Evolutionary conservation across 2,329 filamentous ascomycete genomes (phyloP), one percentile per base, ranked within the genome.

Genomic region (Aurifilum marmelostoma): DNA sequence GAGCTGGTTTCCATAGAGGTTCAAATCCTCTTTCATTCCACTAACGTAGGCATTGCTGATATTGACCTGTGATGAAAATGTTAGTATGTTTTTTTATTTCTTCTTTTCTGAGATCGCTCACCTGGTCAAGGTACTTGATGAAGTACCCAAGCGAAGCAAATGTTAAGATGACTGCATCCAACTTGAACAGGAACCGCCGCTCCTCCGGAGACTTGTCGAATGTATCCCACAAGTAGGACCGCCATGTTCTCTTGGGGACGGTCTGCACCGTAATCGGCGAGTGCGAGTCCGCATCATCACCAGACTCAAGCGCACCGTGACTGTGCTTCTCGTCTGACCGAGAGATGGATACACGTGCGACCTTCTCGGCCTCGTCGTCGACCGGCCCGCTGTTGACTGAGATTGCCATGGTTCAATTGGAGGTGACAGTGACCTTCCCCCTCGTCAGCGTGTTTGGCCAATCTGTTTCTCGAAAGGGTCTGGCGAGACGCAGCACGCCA

Each of bases 161-260:
- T 0, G 79, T 80, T 54, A 80, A 69, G 24, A 80, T 71, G 1
- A 76, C 74, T 12, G 73, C 71, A 68, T 80, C 78, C 7, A 80
- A 74, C 71, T 78, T 79, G 69, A 76, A 74, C 18, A 80, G 73
- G 29, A 80, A 77, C 12, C 70, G 70, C 2, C 74, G 73, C 73
- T 79, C 78, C 65, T 76, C 75, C 7, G 76, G 75, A 8, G 75
- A 75, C 74, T 78, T 78, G 72, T 78, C 76, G 29, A 84, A 77
- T 0, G 82, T 83, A 69, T 85, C 83, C 83, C 83, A 85, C n/a
- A 85, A 12, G 60, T 83, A 82, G 0, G 82, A 83, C 32, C 77
- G 78, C 83, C 83, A 85, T 32, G 80, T 83, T 43, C 71, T 69
- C 61, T 79, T 79, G 0, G 79, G 80, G 8, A 73, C 74, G 41